Base-by-base conservation (phyloP, 306 rosid genomes). In the Rubus idaeus region DNA sequence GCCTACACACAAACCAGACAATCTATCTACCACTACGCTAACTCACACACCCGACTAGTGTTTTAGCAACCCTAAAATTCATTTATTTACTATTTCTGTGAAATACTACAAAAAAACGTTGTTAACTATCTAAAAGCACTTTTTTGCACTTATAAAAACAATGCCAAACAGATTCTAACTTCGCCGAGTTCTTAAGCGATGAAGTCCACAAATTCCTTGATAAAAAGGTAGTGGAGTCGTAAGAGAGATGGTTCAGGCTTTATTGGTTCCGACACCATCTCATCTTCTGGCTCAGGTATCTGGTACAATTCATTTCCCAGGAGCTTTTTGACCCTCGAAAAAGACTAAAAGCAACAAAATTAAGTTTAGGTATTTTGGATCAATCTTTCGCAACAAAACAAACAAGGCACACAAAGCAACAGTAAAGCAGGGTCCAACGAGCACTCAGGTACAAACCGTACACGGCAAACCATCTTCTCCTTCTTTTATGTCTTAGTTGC, bases 301-400 rank as follows among this genome's bases (percentile, higher is more conserved):
- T 60, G 82, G 73, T 13, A 49, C 75, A n/a, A 53, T 60, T 37
- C 74, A 39, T 6, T 74, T 73, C 75, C 68, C n/a, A 44, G 37
- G 55, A 30, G 66, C 81, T 42, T 66, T 79, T 74, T 44, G 57
- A 77, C 70, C 81, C 63, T 21, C 49, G 51, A 76, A 71, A 61
- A 76, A 71, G 46, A 37, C 16, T 49, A 10, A 69, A 49, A 77
- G 72, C 62, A 67, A 58, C 66, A 58, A 68, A 44, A 26, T 11
- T 12, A 12, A 7, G 35, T 47, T 16, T 51, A 30, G 47, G 26
- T 63, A 49, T 61, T 70, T 76, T 21, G 56, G 83, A 44, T 71
- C 63, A 68, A 57, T 75, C 63, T 52, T 5, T 30, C 9, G 4
- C 60, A 5, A 16, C 46, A 30, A 69, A 16, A 7, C 77, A 40